Evolutionary conservation across 768 basidiomycete genomes (phyloP), one percentile per base, ranked within the genome.

Genomic region (Boletus pseudo-olivaceus): DNA sequence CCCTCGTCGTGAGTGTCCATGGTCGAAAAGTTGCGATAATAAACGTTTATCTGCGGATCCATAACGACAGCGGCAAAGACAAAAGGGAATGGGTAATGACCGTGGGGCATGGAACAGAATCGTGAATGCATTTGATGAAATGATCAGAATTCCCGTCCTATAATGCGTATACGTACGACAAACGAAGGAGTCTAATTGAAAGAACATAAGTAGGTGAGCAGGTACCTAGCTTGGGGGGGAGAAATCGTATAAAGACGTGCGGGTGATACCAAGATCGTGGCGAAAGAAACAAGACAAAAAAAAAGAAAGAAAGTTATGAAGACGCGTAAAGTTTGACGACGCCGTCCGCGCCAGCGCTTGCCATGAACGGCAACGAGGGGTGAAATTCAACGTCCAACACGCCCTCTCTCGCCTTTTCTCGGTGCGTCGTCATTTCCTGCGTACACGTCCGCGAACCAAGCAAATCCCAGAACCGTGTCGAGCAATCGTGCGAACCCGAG

Each of bases 311-410:
- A 17, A 14, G 5, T 47, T 51, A 91, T 73, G 88, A 92, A 64
- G 88, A 89, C 57, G 90, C 88, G 69, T 90, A 97, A 27, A 98
- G 76, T 72, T 93, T 93, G 56, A 98, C 85, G 42, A 93, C 87
- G 27, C 95, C 94, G 72, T 98, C 96, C 12, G 93, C 92, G n/a
- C 96, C 96, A 19, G 91, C 90, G 68, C 91, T 96, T 15, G 88
- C 92, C 80, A 97, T 84, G 65, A 94, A 84, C 29, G 90, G 88
- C 53, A 94, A 71, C 55, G 87, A 81, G 12, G 87, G 84, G 67
- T 93, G 90, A 73, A 90, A 90, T 58, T 88, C 85, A 12, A 96
- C 87, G 62, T 85, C 90, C 58, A 97, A 76, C 20, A 96, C 92
- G 38, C 97, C 97, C 70, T 98, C 94, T 49, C 84, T 81, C 39